Evolutionary conservation across 2,329 filamentous ascomycete genomes (phyloP), one percentile per base, ranked within the genome.

Genomic region (Colletotrichum gigasporum): DNA sequence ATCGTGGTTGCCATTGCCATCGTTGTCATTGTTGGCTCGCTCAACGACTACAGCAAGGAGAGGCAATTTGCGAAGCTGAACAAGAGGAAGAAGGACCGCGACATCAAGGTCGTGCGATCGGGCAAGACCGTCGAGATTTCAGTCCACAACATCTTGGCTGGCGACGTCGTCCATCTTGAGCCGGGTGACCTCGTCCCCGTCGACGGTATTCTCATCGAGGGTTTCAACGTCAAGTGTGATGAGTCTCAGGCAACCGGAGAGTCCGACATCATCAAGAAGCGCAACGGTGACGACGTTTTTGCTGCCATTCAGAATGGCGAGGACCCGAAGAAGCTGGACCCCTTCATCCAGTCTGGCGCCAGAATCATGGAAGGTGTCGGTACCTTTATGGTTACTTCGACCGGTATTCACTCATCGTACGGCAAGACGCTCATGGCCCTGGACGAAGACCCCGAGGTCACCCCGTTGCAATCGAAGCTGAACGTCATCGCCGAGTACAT

Each of bases 41-140:
- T 92, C 65, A 94, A 94, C 71, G 91, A 94, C 72, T 94, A 88
- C 81, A 90, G 92, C 72, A 94, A 94, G 77, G 91, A 94, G 76
- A 85, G 89, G 20, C 91, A 93, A 72, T 94, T 94, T 71, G 90
- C 91, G 52, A 91, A 90, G 72, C 78, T 94, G 62, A 94, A 94
- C 80, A 87, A 85, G 75, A 94, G 91, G 76, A 94, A 94, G 78
- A 89, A 92, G 66, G 90, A 93, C 72, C 89, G 92, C 35, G 76
- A 87, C 24, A 85, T 95, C 73, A 93, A 92, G 72, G 90, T 87
- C 7, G 77, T 92, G 28, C 90, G 91, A 8, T 91, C 90, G 0
- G 91, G 91, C 56, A 89, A 85, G 71, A 90, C 87, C 2, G 81
- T 88, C 44, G 89, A 93, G 75, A 79, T 92, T 11, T 91, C 88